These are phyloP conservation scores for Schizosaccharomyces japonicus DNA, from an alignment of 805 yeast species.

Conservation along the genomic window DNA sequence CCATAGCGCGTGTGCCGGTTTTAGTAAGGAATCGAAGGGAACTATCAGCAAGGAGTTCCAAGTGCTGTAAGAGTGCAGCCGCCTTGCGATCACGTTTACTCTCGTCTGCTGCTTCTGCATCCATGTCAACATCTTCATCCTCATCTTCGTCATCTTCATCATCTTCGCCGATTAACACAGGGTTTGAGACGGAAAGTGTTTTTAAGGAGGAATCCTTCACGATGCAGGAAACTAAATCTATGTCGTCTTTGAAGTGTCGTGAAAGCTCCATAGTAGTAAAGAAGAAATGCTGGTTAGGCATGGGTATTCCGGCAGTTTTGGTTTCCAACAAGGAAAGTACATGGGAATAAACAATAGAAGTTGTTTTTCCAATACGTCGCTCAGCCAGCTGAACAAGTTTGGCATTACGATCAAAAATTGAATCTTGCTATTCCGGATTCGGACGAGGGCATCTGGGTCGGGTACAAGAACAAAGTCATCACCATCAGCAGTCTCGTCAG, in stretches of 20 bases:
- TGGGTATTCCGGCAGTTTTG: background rate
- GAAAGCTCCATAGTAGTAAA: background rate
- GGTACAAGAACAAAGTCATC: slow-evolving; percentile 3
- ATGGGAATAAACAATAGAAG: slow-evolving; percentile 38
- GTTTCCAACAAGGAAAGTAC: slow-evolving; percentile 20
- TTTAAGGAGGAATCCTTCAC: background rate
- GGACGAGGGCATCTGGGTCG: slow-evolving; percentile 20
- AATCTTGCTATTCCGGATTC: slow-evolving; percentile 41
- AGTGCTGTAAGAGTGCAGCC: slow-evolving; percentile 32
- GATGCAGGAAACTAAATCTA: background rate
- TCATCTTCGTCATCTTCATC: background rate
- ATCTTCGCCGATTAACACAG: background rate
- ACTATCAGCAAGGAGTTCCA: slow-evolving; percentile 36
- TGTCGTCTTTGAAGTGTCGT: background rate
- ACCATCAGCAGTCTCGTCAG: background rate
- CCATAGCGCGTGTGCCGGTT: slow-evolving; percentile 30
- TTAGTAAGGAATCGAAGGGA: slow-evolving; percentile 31
- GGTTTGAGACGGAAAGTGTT: background rate
- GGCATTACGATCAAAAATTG: slow-evolving; percentile 38
- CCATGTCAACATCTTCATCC: slow-evolving; percentile 4
- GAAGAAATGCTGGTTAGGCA: background rate
- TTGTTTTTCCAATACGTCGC: slow-evolving; percentile 43
- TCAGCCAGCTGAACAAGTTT: slow-evolving; percentile 40
- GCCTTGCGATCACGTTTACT: background rate
- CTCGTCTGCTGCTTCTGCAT: background rate